Evolutionary conservation across 2,329 filamentous ascomycete species (phyloP).

Genomic region (Emericellopsis cladophorae): DNA sequence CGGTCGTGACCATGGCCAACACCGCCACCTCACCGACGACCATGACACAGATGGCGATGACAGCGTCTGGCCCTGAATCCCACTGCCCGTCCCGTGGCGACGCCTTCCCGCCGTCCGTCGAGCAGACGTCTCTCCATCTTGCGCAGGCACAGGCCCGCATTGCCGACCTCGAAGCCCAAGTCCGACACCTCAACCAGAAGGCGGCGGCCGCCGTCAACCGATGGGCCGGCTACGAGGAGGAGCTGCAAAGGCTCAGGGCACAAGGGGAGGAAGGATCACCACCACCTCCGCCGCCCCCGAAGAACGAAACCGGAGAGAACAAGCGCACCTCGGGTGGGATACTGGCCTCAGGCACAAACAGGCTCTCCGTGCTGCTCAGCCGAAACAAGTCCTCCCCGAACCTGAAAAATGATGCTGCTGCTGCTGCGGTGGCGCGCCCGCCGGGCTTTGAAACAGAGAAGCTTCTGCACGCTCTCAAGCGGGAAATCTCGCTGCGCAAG

Average conservation of each 20-base stretch:
- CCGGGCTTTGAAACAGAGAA: constrained; percentile 20
- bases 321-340: constrained; percentile 16
- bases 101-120: constrained; percentile 15
- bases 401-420: constrained; percentile 3
- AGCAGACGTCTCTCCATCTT: constrained; percentile 28
- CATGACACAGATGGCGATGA: constrained; percentile 8
- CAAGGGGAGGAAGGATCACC: constrained; percentile 8
- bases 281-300: constrained; percentile 1
- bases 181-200: constrained; percentile 58
- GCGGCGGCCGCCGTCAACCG: constrained; percentile 50
- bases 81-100: constrained; percentile 39
- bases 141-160: constrained; percentile 46
- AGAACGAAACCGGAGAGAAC: neutral
- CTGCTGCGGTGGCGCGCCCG: neutral
- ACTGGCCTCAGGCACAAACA: constrained; percentile 28
- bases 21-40: constrained; percentile 13
- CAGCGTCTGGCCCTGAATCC: constrained; percentile 10
- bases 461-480: constrained; percentile 49
- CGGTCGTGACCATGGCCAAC: constrained; percentile 21
- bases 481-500: constrained; percentile 53
- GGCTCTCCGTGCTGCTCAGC: constrained; percentile 30
- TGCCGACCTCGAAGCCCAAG: constrained; percentile 57
- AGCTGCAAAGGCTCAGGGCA: constrained; percentile 48
- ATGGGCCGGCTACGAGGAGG: constrained; percentile 72
- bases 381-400: constrained; percentile 27